A percentile compares a stretch with the other conserved stretches of the same genome.
Evolutionary conservation across 106 monocot species (phyloP).

Genomic region (Dioscorea dumetorum): DNA sequence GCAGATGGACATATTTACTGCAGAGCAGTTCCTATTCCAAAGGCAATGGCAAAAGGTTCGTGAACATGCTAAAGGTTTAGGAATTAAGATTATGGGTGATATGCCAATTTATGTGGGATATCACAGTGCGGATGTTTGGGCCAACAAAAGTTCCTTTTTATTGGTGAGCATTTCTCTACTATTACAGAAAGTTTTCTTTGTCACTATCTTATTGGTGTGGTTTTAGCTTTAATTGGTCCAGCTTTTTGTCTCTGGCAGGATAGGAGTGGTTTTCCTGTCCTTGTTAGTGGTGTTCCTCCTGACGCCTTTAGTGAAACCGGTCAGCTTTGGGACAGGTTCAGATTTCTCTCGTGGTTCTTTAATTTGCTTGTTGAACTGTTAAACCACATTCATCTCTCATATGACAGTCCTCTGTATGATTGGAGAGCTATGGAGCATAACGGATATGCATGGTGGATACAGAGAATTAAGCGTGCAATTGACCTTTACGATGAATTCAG

Average conservation of each 20-base stretch:
- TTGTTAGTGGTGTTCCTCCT: slow-evolving; percentile 98
- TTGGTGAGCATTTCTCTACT: slow-evolving; percentile 39
- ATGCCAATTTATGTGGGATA: slow-evolving; percentile 99
- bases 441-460: slow-evolving; percentile 93
- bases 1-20: slow-evolving; percentile 85
- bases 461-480: slow-evolving; percentile 85
- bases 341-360: not conserved
- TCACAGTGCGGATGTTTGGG: slow-evolving; percentile 99
- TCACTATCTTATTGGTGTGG: too few species aligned
- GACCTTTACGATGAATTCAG: slow-evolving; percentile 94
- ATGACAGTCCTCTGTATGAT: slow-evolving; percentile 86
- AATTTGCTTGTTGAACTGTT: not conserved
- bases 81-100: slow-evolving; percentile 93
- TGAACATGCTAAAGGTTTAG: slow-evolving; percentile 51
- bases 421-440: slow-evolving; percentile 89
- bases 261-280: slow-evolving; percentile 63
- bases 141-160: slow-evolving; percentile 83
- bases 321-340: slow-evolving; percentile 97
- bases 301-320: slow-evolving; percentile 98
- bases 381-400: slow-evolving; percentile 1
- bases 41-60: slow-evolving; percentile 87
- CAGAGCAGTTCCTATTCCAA: slow-evolving; percentile 94
- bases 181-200: not conserved
- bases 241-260: slow-evolving; percentile 38
- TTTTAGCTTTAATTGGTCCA: too few species aligned